A percentile compares a stretch with the other conserved stretches of the same genome.
Evolutionary conservation across 2,329 filamentous ascomycete genomes (phyloP).

Genomic region (Fusarium gaditjirri): DNA sequence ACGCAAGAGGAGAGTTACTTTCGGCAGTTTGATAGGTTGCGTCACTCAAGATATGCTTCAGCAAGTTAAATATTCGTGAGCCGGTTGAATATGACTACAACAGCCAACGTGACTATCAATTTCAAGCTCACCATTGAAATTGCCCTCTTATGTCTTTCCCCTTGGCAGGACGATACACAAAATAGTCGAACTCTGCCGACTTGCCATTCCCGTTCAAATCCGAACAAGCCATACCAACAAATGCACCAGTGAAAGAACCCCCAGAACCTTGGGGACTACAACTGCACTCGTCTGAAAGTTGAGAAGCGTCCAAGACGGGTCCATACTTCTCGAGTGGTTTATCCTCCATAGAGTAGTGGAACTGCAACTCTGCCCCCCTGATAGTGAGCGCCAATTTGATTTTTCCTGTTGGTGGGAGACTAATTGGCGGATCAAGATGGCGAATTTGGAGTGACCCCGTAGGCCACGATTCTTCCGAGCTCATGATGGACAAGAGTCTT

Average conservation of each 20-base stretch:
- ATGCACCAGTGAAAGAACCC: conserved; percentile 71
- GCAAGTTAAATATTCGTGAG: neutral
- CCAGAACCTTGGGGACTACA: conserved; percentile 65
- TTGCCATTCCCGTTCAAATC: conserved; percentile 63
- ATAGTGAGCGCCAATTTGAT: conserved; percentile 62
- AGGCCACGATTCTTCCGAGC: conserved; percentile 66
- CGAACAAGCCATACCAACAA: conserved; percentile 65
- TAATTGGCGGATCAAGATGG: conserved; percentile 54
- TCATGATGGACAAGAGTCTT: conserved; percentile 66
- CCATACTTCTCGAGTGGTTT: conserved; percentile 60
- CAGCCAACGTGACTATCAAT: no score
- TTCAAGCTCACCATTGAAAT: no score
- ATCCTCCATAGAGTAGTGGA: conserved; percentile 63
- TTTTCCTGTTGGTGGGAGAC: conserved; percentile 64
- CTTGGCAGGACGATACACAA: conserved; percentile 37
- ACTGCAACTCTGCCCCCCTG: conserved; percentile 64
- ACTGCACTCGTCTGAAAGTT: conserved; percentile 67
- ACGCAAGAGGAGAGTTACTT: neutral
- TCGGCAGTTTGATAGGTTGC: neutral
- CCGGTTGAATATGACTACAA: neutral
- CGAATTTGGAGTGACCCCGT: conserved; percentile 59
- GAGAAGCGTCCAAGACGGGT: conserved; percentile 65
- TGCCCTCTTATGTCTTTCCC: no score
- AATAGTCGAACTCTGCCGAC: conserved; percentile 61
- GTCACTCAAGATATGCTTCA: neutral